phyloP scores from a whole-genome alignment of 805 yeast species.

The Myxozyma geophila region DNA sequence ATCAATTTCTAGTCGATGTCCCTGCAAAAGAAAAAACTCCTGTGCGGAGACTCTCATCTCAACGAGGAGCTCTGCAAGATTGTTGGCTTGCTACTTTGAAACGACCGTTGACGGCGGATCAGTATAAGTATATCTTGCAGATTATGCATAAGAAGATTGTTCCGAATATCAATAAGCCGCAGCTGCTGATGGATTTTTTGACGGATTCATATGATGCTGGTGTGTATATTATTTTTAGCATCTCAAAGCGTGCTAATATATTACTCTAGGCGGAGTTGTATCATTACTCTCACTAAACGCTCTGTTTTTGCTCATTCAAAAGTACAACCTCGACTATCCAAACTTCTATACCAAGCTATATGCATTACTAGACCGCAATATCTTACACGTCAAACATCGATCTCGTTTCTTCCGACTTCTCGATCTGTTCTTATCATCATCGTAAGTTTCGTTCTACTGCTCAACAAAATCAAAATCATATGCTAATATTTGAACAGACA shows the following conservation, averaged over 20 bases:
- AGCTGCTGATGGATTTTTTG: slow-evolving; percentile 86
- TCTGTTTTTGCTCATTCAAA: slow-evolving; percentile 79
- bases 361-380: slow-evolving; percentile 71
- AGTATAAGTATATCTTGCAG: slow-evolving; percentile 69
- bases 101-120: slow-evolving; percentile 54
- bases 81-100: slow-evolving; percentile 65
- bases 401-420: slow-evolving; percentile 86
- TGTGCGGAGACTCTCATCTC: slow-evolving; percentile 45
- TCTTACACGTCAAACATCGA: slow-evolving; percentile 78
- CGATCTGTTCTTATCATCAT: slow-evolving; percentile 82
- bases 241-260: slow-evolving; percentile 1
- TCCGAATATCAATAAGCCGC: slow-evolving; percentile 79
- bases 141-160: slow-evolving; percentile 83
- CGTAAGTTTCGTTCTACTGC: slow-evolving; percentile 42
- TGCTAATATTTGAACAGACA: slow-evolving; percentile 48
- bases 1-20: slow-evolving; percentile 26
- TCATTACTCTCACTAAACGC: slow-evolving; percentile 86
- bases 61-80: slow-evolving; percentile 67
- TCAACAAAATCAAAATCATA: background rate
- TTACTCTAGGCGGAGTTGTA: slow-evolving; percentile 54
- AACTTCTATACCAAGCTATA: slow-evolving; percentile 84
- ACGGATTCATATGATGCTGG: slow-evolving; percentile 74
- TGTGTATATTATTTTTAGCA: slow-evolving; percentile 34
- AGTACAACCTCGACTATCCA: slow-evolving; percentile 86
- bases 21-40: slow-evolving; percentile 28